Conservation (phyloP, 2,329 filamentous ascomycete species). For the Penicillium sumatraense region DNA sequence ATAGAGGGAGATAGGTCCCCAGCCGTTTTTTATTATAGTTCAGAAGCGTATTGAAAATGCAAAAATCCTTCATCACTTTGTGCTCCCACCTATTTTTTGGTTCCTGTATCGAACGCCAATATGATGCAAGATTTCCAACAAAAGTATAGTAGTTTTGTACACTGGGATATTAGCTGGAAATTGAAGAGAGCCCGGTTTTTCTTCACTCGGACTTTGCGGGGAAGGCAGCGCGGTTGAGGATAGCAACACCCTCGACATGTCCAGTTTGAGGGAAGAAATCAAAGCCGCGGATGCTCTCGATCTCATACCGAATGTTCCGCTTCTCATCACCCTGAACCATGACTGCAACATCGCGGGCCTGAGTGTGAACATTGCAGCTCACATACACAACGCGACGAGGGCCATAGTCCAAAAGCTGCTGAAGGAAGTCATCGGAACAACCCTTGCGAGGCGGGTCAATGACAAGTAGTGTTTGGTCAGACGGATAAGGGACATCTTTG, state of each 20-base stretch:
- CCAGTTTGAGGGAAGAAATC: conserved; percentile 94
- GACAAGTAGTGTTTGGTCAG: conserved; percentile 87
- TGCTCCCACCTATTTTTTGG: neutral
- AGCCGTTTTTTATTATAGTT: conserved; percentile 12
- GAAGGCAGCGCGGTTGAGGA: conserved; percentile 52
- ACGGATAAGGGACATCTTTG: conserved; percentile 71
- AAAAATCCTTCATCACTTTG: conserved; percentile 6
- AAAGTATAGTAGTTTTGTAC: neutral
- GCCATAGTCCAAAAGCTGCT: conserved; percentile 76
- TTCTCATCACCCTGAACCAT: conserved; percentile 69
- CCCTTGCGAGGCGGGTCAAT: conserved; percentile 97
- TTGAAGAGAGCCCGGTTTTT: neutral
- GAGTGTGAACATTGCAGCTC: conserved; percentile 96
- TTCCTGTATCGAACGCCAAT: neutral
- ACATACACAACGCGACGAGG: conserved; percentile 88
- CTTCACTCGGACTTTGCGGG: conserved; percentile 12
- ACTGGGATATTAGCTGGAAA: neutral
- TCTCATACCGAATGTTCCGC: conserved; percentile 66
- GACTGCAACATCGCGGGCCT: conserved; percentile 89
- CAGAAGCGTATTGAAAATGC: conserved; percentile 24
- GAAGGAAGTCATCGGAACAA: conserved; percentile 82
- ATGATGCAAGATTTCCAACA: neutral
- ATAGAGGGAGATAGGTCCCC: conserved; percentile 15
- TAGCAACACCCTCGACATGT: conserved; percentile 69
- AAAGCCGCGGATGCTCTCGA: conserved; percentile 90